Percentiles rank a stretch among this genome's conserved stretches.
Conservation (phyloP, 305 asterid species). For the Caryopteris hybrid region DNA sequence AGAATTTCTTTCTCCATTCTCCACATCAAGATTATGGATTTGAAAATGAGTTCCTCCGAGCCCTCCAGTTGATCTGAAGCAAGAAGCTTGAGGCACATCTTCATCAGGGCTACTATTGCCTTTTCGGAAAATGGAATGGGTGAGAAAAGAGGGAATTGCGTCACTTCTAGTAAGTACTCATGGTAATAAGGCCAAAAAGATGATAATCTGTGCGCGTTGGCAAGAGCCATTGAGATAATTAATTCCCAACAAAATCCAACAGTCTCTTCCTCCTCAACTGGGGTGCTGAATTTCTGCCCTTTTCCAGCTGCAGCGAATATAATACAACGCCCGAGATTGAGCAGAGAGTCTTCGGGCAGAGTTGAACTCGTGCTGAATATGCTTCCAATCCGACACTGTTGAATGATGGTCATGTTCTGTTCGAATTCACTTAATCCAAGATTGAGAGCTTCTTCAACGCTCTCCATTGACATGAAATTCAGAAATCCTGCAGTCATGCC, state of each 20-base stretch:
- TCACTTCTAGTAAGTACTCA: conserved; percentile 62
- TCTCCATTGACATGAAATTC: conserved; percentile 72
- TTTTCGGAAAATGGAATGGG: conserved; percentile 81
- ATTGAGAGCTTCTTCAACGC: conserved; percentile 76
- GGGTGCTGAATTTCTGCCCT: conserved; percentile 86
- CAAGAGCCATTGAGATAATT: conserved; percentile 40
- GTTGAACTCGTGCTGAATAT: conserved; percentile 67
- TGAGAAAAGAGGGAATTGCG: conserved; percentile 78
- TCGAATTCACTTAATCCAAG: conserved; percentile 77
- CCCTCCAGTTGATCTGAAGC: conserved; percentile 40
- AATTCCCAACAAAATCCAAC: conserved; percentile 91
- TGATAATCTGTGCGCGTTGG: conserved; percentile 60
- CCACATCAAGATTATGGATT: conserved; percentile 81
- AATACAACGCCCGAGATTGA: conserved; percentile 77
- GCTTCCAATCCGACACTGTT: conserved; percentile 80
- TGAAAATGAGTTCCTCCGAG: conserved; percentile 72
- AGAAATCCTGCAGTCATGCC: conserved; percentile 61
- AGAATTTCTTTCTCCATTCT: conserved; percentile 82
- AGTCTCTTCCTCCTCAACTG: conserved; percentile 83
- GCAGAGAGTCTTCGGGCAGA: conserved; percentile 63
- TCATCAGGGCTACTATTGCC: conserved; percentile 60
- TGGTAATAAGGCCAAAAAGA: conserved; percentile 80
- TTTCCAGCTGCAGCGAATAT: conserved; percentile 86
- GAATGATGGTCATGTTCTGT: conserved; percentile 70
- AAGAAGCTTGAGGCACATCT: conserved; percentile 64